Evolutionary conservation across 1,139 yeast species (phyloP), one percentile per base, ranked within the genome.

Genomic region (Groenewaldozyma sp.): DNA sequence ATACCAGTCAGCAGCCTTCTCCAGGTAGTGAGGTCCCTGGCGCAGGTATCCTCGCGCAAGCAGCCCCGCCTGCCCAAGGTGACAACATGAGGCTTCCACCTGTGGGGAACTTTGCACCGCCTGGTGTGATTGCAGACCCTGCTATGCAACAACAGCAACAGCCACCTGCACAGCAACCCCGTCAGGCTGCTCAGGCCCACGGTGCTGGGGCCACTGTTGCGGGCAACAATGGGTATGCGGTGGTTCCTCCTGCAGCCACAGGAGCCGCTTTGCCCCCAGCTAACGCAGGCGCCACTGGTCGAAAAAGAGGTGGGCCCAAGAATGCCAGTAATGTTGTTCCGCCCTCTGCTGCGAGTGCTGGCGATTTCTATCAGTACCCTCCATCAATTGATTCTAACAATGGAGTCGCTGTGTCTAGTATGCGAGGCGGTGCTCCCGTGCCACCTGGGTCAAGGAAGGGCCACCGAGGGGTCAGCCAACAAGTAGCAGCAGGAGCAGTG

Each of bases 71-170:
- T 14, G 42, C 35, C 43, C 47, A 36, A 44, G 39, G 42, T 28
- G 51, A 47, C 17, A 49, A 48, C 24, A 45, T 52, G 42, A 88
- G 84, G 51, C 69, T 91, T 45, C 98, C 98, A 14, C 97, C 98
- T 4, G 88, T 91, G 29, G 98, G 98, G 4, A 88, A 80, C 56
- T 91, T 91, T 60, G 94, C 93, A 27, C 94, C 95, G 9, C 88
- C 87, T 17, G 45, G 44, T 9, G 34, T 39, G 17, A 38, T 29
- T 11, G 6, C 31, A 6, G 14, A 27, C 17, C 17, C 11, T 27
- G 31, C 31, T 6, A 27, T 20, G 29, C 28, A n/a, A 18, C 26
- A 27, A 24, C 11, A 19, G 35, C 39, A 19, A 16, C 29, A n/a
- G 32, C 19, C 20, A 16, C 34, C 11, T 31, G 38, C 33, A 13